Base-by-base conservation (phyloP, 345 rosid species). In the Sisymbrium irio region DNA sequence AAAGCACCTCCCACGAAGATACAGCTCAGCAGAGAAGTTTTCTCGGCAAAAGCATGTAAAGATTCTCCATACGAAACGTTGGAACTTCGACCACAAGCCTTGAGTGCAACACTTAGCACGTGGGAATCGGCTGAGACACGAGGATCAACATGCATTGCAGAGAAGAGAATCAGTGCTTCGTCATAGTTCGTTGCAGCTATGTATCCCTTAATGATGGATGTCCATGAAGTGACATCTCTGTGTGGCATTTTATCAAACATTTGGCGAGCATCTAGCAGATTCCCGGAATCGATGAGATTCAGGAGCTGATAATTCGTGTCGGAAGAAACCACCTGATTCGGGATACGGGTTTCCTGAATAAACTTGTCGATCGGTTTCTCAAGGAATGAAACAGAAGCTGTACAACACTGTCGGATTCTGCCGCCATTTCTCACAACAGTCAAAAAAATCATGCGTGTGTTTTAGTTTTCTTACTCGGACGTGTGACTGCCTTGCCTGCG, bases 211-310 rank as follows among this genome's bases (percentile, higher is more conserved):
- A 91, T 85, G 51, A 91, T 69, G 3, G 80, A 72, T 61, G 98
- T 94, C 97, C 97, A 94, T 2, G 96, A 84, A 67, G 83, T 60
- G 61, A 79, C 85, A 56, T 94, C 96, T 80, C 87, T 84, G 0
- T 77, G 76, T 10, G 80, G 83, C 97, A 89, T 87, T 83, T 72
- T 57, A 40, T 91, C 93, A 76, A 94, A 91, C 89, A 51, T 2
- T 57, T 80, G 65, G 66, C 96, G 98, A 17, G 96, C 98, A 49
- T 57, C 72, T 3, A 22, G 55, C 19, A 89, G 41, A 33, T 71
- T 63, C 14, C 84, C 85, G 15, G 83, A 46, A 59, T 79, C 76
- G 2, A 84, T 61, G 3, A 85, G 42, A 2, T 12, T 2, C 10
- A 78, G 83, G 3, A 89, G 72, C 9, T 78, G 83, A 60, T 79